A percentile compares a stretch with the other conserved stretches of the same genome.
Conservation (phyloP, 345 rosid species). For the Arabis hirsuta region DNA sequence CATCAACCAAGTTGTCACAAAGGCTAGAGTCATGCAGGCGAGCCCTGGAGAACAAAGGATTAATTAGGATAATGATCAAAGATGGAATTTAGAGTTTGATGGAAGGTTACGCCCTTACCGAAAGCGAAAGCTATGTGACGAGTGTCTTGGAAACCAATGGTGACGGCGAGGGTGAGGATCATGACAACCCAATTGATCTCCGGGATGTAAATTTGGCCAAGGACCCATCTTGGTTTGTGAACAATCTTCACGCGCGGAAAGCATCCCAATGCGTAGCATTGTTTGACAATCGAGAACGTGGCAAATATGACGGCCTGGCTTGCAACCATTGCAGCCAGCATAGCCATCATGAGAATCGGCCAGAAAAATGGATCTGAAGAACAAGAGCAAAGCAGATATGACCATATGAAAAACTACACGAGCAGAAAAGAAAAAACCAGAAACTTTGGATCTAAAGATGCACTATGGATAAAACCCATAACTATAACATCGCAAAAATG, state of each 20-base stretch:
- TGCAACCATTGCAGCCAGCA: constrained; percentile 78
- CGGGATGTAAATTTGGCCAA: constrained; percentile 86
- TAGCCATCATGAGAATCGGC: constrained; percentile 77
- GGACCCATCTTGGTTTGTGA: constrained; percentile 79
- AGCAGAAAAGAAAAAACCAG: constrained; percentile 33
- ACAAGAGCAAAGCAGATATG: constrained; percentile 29
- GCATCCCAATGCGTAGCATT: constrained; percentile 87
- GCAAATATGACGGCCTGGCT: constrained; percentile 84
- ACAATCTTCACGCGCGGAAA: constrained; percentile 94
- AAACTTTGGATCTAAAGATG: constrained; percentile 18
- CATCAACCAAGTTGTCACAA: constrained; percentile 73
- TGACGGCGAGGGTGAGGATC: constrained; percentile 79
- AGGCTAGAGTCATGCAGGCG: constrained; percentile 64
- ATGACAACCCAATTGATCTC: constrained; percentile 96
- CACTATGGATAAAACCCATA: constrained; percentile 6
- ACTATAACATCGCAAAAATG: constrained; percentile 20
- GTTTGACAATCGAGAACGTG: constrained; percentile 79
- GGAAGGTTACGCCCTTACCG: constrained; percentile 54
- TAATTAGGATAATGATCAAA: constrained; percentile 18
- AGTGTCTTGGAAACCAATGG: constrained; percentile 62
- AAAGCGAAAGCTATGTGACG: constrained; percentile 78
- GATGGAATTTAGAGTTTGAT: not conserved
- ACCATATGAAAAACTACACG: constrained; percentile 17
- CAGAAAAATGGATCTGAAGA: constrained; percentile 70
- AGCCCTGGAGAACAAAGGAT: constrained; percentile 60